Percentiles rank a stretch among this genome's conserved stretches.
These are phyloP conservation scores for Phoma sp. DNA, from an alignment of 2,329 filamentous ascomycete genomes.

Conservation along the genomic window DNA sequence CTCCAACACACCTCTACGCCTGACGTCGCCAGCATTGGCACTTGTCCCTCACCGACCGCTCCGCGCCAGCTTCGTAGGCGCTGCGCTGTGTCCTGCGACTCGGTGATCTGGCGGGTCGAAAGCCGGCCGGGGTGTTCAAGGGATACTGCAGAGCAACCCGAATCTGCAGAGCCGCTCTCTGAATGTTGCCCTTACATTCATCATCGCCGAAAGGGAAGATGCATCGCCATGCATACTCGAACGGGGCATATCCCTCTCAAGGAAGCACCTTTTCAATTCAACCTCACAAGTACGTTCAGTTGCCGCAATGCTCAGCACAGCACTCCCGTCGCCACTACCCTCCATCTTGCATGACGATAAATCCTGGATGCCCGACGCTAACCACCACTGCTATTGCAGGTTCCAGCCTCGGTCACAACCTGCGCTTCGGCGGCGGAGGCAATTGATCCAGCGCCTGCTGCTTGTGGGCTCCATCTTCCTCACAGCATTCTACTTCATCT, in stretches of 20 bases:
- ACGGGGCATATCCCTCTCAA: slow-evolving; percentile 75
- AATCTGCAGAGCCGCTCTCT: slow-evolving; percentile 36
- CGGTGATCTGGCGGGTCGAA: slow-evolving; percentile 43
- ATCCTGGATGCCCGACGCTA: slow-evolving; percentile 35
- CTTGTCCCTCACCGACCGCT: slow-evolving; percentile 2
- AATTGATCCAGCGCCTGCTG: slow-evolving; percentile 72
- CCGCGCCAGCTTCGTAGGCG: slow-evolving; percentile 14
- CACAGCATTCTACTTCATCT: slow-evolving; percentile 72
- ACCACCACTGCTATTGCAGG: slow-evolving; percentile 57
- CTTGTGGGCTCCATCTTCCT: slow-evolving; percentile 62
- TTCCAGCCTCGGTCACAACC: slow-evolving; percentile 85
- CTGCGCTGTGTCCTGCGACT: slow-evolving; percentile 24
- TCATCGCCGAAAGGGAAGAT: slow-evolving; percentile 69
- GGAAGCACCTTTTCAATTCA: slow-evolving; percentile 82
- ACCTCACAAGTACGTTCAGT: slow-evolving; percentile 75
- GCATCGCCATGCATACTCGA: slow-evolving; percentile 86
- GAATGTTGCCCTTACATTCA: slow-evolving; percentile 68
- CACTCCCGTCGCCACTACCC: slow-evolving; percentile 24
- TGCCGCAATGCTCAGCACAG: slow-evolving; percentile 31
- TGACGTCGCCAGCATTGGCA: slow-evolving; percentile 25
- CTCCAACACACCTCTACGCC: slow-evolving; percentile 10
- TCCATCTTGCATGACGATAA: slow-evolving; percentile 27
- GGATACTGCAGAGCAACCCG: slow-evolving; percentile 40
- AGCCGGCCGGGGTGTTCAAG: slow-evolving; percentile 46
- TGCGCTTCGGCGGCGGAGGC: slow-evolving; percentile 74